Conservation (phyloP, 208 protist genomes). For the Tritrichomonas musculus region DNA sequence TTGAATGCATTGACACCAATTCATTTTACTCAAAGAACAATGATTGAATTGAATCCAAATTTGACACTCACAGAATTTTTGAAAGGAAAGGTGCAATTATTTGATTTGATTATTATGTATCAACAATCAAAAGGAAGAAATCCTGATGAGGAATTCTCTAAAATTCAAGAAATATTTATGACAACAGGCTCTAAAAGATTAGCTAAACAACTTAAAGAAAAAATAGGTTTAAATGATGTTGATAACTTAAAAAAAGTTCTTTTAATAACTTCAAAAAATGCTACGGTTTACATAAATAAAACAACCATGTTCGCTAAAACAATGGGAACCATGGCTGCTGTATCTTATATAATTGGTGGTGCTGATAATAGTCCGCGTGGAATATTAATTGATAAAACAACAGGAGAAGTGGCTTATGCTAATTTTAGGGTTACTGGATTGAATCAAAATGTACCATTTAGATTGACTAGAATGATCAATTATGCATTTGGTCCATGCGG, state of each 20-base stretch:
- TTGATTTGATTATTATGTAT: neutral
- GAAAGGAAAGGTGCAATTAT: neutral
- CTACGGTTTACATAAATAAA: neutral
- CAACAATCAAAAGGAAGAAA: too few relatives aligned
- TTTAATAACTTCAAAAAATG: neutral
- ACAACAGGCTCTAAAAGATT: neutral
- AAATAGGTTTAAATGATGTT: too few relatives aligned
- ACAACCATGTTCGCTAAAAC: neutral
- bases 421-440: neutral
- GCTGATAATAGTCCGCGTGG: neutral
- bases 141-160: neutral
- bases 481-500: neutral
- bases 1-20: neutral
- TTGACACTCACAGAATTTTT: neutral
- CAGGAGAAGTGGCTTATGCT: neutral
- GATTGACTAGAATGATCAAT: neutral
- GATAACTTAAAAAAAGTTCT: neutral
- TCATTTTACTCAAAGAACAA: neutral
- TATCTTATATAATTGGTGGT: neutral
- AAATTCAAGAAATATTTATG: neutral
- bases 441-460: neutral
- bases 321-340: neutral
- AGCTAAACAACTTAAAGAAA: neutral
- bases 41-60: neutral
- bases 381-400: constrained; percentile 8